A percentile compares a stretch with the other conserved stretches of the same genome.
Conservation (phyloP, 1,139 yeast species). For the Geotrichum phurueaensis region DNA sequence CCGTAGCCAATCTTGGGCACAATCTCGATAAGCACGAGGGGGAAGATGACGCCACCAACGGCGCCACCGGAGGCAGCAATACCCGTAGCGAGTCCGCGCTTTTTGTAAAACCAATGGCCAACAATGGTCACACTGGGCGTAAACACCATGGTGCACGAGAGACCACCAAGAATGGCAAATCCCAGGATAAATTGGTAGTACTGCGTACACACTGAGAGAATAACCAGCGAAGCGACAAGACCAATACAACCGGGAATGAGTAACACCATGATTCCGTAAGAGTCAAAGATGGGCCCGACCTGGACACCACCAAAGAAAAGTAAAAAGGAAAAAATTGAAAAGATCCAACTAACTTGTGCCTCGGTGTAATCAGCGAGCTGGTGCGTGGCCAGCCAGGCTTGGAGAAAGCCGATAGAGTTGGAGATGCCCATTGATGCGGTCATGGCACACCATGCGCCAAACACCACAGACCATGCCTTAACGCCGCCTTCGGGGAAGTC, state of each 20-base stretch:
- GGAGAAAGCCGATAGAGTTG: constrained; percentile 56
- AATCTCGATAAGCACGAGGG: constrained; percentile 48
- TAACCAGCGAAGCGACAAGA: constrained; percentile 45
- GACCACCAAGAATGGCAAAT: constrained; percentile 52
- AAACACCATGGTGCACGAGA: constrained; percentile 53
- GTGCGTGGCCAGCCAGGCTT: constrained; percentile 48
- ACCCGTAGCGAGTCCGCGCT: constrained; percentile 52
- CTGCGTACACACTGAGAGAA: constrained; percentile 47
- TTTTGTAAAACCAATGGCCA: constrained; percentile 55
- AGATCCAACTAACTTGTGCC: constrained; percentile 56
- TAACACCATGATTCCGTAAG: constrained; percentile 31
- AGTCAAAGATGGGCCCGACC: constrained; percentile 58
- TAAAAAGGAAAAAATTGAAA: constrained; percentile 51
- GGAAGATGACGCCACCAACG: constrained; percentile 56
- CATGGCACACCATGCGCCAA: constrained; percentile 56
- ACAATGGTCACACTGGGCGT: constrained; percentile 55
- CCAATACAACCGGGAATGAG: constrained; percentile 43
- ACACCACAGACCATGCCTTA: constrained; percentile 51
- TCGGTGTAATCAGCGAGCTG: constrained; percentile 43
- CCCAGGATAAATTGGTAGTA: constrained; percentile 57
- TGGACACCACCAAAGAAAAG: constrained; percentile 54
- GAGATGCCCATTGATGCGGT: constrained; percentile 59
- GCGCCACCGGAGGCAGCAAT: constrained; percentile 58
- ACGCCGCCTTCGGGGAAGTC: constrained; percentile 59
- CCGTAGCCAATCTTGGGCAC: constrained; percentile 47